Base-by-base conservation (phyloP, 805 yeast genomes). In the Brettanomyces naardenensis region DNA sequence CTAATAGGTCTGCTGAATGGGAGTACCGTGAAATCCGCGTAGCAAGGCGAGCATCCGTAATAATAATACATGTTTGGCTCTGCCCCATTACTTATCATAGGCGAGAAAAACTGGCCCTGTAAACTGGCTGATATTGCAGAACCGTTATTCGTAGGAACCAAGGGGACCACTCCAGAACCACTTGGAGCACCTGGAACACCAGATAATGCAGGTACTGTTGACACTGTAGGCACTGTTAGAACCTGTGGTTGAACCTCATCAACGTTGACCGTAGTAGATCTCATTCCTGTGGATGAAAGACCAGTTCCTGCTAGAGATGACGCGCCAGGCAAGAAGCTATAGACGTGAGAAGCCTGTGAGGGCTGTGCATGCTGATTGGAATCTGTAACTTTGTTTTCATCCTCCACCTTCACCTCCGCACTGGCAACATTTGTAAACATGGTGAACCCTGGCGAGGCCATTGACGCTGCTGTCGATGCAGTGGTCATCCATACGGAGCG, bases 31-130 rank as follows among this genome's bases (percentile, higher is more conserved):
- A 31, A 31, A 31, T 39, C 42, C 7, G 42, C 36, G 28, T 25
- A 35, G 29, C 23, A 39, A 13, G 42, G 42, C 11, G 42, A 39
- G n/a, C 30, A 22, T 15, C 35, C 36, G 20, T 36, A 39, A 14
- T 20, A 35, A 22, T 28, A 25, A 10, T 14, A 17, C 14, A 25
- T 14, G 19, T 23, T 23, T 15, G 19, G 19, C 9, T 19, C 22
- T 2, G 15, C 29, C 9, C 29, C 21, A 2, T 14, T 23, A 17
- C 29, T 17, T 11, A 22, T 15, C 13, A 35, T 19, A 4, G 38
- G 38, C 22, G 33, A 29, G 9, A 29, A 28, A 9, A 35, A 14
- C 33, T 31, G 22, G 9, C 33, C 14, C 14, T 5, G 14, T 9
- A 13, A 9, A 28, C 9, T 9, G 9, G 31, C 17, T n/a, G n/a